These are phyloP conservation scores for Colletotrichum sidae DNA, from an alignment of 2,329 filamentous ascomycete species.

Conservation along the genomic window DNA sequence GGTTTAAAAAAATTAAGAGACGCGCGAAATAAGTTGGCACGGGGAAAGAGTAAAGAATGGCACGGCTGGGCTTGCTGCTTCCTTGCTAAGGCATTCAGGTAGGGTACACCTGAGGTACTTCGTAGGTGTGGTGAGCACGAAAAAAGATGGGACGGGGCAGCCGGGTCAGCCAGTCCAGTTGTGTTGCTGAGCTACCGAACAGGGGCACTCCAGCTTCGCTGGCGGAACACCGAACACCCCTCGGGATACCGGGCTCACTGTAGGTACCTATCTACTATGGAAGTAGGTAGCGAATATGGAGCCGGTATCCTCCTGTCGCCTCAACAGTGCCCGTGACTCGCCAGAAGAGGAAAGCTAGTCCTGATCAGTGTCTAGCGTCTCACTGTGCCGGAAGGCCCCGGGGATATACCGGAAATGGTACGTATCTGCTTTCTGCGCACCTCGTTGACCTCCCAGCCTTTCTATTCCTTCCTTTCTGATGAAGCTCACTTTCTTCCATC, in stretches of 20 bases:
- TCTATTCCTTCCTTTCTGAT: background rate
- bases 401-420: constrained; percentile 34
- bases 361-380: constrained; percentile 19
- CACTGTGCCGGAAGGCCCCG: constrained; percentile 28
- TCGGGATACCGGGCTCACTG: too few relatives aligned
- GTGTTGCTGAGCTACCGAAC: background rate
- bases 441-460: too few relatives aligned
- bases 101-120: too few relatives aligned
- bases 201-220: too few relatives aligned
- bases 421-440: constrained; percentile 1
- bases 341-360: background rate
- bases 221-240: background rate
- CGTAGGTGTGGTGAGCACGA: constrained; percentile 6
- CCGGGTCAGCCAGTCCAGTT: constrained; percentile 30
- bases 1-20: constrained; percentile 42
- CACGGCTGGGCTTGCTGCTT: constrained; percentile 12
- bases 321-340: background rate
- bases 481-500: background rate
- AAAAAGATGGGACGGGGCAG: constrained; percentile 33
- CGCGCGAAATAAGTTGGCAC: constrained; percentile 38
- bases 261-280: too few relatives aligned
- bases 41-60: constrained; percentile 7
- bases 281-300: too few relatives aligned
- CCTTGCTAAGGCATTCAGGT: background rate
- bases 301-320: too few relatives aligned